Base-by-base conservation (phyloP, 805 yeast species). In the Ogataea polymorpha region DNA sequence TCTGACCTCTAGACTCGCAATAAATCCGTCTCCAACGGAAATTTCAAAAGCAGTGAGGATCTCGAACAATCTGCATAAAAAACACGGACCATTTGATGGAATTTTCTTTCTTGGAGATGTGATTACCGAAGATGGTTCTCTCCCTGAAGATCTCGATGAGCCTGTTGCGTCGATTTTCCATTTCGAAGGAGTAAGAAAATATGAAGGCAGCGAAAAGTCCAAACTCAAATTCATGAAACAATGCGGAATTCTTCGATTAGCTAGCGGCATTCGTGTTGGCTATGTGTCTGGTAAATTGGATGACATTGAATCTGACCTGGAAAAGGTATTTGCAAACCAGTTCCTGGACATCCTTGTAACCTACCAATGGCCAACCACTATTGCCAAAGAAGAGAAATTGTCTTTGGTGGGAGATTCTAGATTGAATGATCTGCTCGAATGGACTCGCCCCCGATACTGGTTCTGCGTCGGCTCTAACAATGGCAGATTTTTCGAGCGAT, bases 61-160 rank as follows among this genome's bases (percentile, higher is more conserved):
- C 37, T 70, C 79, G 4, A 74, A 77, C 50, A 45, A 65, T 1
- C 68, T 82, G 37, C 66, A 80, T 50, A 43, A 55, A 16, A 81
- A 77, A 50, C 79, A 79, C 32, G 89, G 89, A 0, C 88, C 88
- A 0, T 83, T 83, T 52, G 81, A 73, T 33, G 65, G 73, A 2
- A 72, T 74, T 0, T 28, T 82, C 2, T 53, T 81, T 5, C 50
- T 82, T 6, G 86, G 86, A 0, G 75, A 75, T 48, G 56, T 68
- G 1, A 41, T 59, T 0, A 21, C 36, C 0, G 46, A 53, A 6
- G 48, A 41, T 18, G 35, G 40, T 3, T 33, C 32, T 6, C 23
- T 15, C 3, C 20, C 49, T 3, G 38, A 44, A 2, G 42, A 24
- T 2, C 6, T 36, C 8, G 53, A 47, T 2, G 49, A 43, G 9